These are phyloP conservation scores for Acacia pycnantha DNA, from an alignment of 331 rosid species.

Conservation along the genomic window DNA sequence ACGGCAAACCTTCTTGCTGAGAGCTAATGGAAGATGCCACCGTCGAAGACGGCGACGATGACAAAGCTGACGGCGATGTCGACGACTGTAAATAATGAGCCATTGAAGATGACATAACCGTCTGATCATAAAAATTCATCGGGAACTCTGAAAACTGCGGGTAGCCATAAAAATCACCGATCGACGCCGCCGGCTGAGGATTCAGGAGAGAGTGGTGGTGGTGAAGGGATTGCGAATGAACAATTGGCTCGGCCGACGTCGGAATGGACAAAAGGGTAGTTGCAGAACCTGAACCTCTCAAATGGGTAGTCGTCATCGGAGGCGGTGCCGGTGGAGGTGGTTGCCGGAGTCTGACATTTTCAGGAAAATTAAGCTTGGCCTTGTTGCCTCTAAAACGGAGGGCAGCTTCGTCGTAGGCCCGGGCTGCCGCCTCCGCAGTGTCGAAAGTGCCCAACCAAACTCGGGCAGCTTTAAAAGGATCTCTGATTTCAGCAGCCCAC, in stretches of 20 bases:
- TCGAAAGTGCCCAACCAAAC: constrained; percentile 68
- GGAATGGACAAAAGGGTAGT: constrained; percentile 11
- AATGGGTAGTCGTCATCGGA: neutral
- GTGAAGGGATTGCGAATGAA: constrained; percentile 10
- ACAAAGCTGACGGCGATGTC: neutral
- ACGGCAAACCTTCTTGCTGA: constrained; percentile 16
- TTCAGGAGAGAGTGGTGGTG: neutral
- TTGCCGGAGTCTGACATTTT: constrained; percentile 42
- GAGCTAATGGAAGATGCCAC: constrained; percentile 13
- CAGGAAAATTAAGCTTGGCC: constrained; percentile 66
- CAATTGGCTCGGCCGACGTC: constrained; percentile 20
- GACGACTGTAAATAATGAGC: constrained; percentile 36
- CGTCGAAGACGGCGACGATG: neutral
- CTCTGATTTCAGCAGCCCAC: constrained; percentile 67
- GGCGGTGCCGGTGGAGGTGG: neutral
- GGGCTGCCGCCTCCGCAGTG: constrained; percentile 51
- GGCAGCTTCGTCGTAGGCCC: constrained; percentile 61
- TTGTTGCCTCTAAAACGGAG: constrained; percentile 60
- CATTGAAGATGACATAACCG: constrained; percentile 18
- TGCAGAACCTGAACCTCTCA: constrained; percentile 4
- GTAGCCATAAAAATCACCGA: neutral
- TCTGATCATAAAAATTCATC: constrained; percentile 27
- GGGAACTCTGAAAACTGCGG: constrained; percentile 21
- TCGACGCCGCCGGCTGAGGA: constrained; percentile 3
- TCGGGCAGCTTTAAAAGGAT: constrained; percentile 53